Conservation (phyloP, 345 rosid species). For the Eucalyptus marginata region DNA sequence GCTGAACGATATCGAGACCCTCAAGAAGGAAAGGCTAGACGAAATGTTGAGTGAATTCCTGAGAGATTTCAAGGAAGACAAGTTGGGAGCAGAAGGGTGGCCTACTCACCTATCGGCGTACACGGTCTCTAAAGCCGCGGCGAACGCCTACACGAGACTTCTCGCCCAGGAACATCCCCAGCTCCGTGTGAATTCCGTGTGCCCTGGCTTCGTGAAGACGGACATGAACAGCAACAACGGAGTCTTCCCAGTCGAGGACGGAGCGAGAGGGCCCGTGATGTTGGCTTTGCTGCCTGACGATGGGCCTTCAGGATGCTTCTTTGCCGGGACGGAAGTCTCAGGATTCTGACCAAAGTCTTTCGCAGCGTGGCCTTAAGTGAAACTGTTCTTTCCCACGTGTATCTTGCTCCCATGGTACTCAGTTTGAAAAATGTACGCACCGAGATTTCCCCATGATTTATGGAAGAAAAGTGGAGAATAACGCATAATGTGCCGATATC, state of each 20-base stretch:
- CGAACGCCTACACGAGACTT: neutral
- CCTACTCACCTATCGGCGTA: neutral
- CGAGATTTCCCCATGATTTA: neutral
- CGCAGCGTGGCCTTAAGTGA: neutral
- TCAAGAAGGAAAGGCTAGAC: neutral
- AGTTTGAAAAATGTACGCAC: neutral
- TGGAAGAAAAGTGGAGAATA: neutral
- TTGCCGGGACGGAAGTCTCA: neutral
- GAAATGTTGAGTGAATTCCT: neutral
- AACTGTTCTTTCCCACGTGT: neutral
- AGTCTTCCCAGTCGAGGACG: neutral
- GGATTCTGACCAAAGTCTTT: neutral
- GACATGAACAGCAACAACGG: neutral
- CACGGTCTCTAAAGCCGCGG: neutral
- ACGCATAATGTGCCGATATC: neutral
- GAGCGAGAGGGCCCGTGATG: slow-evolving; percentile 2
- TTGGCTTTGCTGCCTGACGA: neutral
- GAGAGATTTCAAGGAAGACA: neutral
- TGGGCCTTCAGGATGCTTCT: neutral
- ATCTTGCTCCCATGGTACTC: neutral
- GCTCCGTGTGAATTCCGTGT: neutral
- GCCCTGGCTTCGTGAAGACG: neutral
- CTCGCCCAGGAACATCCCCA: neutral
- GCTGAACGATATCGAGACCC: neutral
- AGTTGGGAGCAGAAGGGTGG: neutral